phyloP scores from a whole-genome alignment of 352 stramenopile genomes.

The Phytophthora pisi region DNA sequence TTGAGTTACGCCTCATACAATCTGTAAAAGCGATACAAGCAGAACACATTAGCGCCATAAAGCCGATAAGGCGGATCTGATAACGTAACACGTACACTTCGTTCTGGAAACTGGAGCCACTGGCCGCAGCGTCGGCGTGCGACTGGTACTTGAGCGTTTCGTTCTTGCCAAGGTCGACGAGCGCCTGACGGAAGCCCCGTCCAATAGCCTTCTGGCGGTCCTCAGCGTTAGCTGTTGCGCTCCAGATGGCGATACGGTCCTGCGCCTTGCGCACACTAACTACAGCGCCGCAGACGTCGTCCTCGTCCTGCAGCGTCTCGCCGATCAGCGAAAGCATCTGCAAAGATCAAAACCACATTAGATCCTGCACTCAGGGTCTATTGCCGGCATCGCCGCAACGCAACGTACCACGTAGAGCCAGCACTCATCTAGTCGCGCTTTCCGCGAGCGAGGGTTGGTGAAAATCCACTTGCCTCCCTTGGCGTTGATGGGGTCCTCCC shows the following conservation, averaged over 20 bases:
- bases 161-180: slow-evolving; percentile 88
- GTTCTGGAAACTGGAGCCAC: slow-evolving; percentile 91
- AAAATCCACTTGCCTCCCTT: slow-evolving; percentile 98
- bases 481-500: slow-evolving; percentile 95
- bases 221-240: slow-evolving; percentile 73
- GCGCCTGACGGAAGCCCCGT: slow-evolving; percentile 76
- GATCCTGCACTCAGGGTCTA: neutral
- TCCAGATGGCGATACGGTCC: slow-evolving; percentile 97
- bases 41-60: slow-evolving; percentile 9
- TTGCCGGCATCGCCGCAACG: slow-evolving; percentile 8
- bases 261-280: slow-evolving; percentile 95
- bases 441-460: slow-evolving; percentile 94
- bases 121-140: slow-evolving; percentile 85
- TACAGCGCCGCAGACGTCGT: slow-evolving; percentile 95
- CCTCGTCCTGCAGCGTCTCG: slow-evolving; percentile 94
- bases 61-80: neutral
- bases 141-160: slow-evolving; percentile 91
- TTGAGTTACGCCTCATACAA: slow-evolving; percentile 86
- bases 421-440: slow-evolving; percentile 93
- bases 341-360: slow-evolving; percentile 13
- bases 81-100: slow-evolving; percentile 76
- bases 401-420: slow-evolving; percentile 93
- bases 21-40: slow-evolving; percentile 38
- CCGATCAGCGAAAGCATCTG: slow-evolving; percentile 95
- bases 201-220: slow-evolving; percentile 83